Evolutionary conservation across 129 eudicot genomes (phyloP).

Genomic region (Artemisia tridentata): DNA sequence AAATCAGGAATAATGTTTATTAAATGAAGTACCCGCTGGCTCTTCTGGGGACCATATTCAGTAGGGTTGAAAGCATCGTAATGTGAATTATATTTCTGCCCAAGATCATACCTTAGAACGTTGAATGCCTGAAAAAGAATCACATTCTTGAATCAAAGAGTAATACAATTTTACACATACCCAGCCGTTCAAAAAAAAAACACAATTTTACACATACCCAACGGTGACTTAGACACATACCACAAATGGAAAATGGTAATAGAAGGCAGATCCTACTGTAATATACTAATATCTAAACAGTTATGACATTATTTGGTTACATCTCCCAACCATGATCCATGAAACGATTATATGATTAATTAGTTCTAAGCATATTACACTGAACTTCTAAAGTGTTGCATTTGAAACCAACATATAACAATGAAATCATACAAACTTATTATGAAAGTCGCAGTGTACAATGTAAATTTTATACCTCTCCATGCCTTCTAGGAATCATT

Average conservation of each 20-base stretch:
- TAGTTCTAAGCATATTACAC: too few species aligned
- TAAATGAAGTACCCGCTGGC: conserved; percentile 74
- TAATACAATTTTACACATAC: neutral
- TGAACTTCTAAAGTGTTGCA: neutral
- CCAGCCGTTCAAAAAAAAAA: too few species aligned
- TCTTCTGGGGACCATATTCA: conserved; percentile 90
- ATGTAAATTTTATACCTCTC: conserved; percentile 63
- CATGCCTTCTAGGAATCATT: conserved; percentile 74
- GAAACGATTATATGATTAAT: too few species aligned
- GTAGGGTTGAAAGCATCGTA: conserved; percentile 89
- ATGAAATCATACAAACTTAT: neutral
- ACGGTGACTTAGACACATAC: too few species aligned
- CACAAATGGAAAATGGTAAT: too few species aligned
- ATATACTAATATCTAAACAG: too few species aligned
- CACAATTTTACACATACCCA: too few species aligned
- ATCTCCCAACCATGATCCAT: too few species aligned
- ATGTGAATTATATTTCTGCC: conserved; percentile 84
- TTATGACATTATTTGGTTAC: too few species aligned
- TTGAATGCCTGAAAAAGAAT: conserved; percentile 77
- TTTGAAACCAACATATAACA: neutral
- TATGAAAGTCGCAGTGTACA: neutral
- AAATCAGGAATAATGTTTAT: neutral
- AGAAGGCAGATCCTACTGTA: too few species aligned
- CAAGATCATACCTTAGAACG: conserved; percentile 76
- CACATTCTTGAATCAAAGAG: conserved; percentile 15